Evolutionary conservation across 169 alveolate genomes (phyloP), one percentile per base, ranked within the genome.

Genomic region (Plasmodium relictum): DNA sequence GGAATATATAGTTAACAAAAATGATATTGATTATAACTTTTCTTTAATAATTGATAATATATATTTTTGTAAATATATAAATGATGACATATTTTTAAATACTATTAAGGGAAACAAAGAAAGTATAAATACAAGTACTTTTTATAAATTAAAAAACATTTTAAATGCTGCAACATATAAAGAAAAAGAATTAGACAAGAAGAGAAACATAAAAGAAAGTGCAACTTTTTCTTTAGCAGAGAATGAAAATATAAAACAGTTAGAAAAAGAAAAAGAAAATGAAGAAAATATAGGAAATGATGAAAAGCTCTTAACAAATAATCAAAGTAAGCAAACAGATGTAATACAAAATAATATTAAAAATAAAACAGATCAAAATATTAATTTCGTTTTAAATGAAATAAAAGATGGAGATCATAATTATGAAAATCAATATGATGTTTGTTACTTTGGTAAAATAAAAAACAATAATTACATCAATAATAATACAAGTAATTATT

Each of bases 51-150:
- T 42, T 3, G 80, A 80, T 42, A 80, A 80, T 54, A 26, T 80
- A 18, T 14, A 65, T 59, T 80, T 80, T 10, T 12, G 62, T 12
- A 66, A 58, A 58, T 80, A 80, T 14, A 52, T 68, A 41, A 66
- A 66, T 66, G 90, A 80, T 52, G 90, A 80, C 12, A 14, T 22
- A 3, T 80, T 66, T 52, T 58, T 80, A 52, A 52, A 42, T 8
- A 50, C 20, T 41, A 80, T 80, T 80, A 80, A 66, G 24, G n/a
- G 65, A 5, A 26, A 48, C 37, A 74, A 62, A 9, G 50, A 5
- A 14, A 9, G 44, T 7, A 54, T 22, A 54, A 14, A 52, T 54
- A 68, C 16, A 3, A 39, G 80, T 2, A 39, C 78, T 0, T 66
- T 80, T 42, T 20, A 24, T 44, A 80, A 66, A 8, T 14, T 80